These are phyloP conservation scores for Candida berthetii DNA, from an alignment of 805 yeast species.

Conservation along the genomic window DNA sequence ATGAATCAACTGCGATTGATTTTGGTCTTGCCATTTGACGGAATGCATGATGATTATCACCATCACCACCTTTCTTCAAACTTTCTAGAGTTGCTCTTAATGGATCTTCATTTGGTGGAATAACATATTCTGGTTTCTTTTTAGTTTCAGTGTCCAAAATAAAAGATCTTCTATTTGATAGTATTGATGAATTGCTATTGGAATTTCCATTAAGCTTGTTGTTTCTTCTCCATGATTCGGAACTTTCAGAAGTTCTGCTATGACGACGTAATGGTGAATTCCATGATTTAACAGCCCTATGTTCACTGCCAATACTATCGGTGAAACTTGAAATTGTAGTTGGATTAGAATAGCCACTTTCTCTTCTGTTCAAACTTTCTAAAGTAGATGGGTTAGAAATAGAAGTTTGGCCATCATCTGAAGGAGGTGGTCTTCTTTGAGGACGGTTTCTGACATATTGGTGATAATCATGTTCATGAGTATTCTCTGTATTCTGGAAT, in stretches of 20 bases:
- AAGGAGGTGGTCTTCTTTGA: conserved; percentile 23
- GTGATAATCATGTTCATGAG: conserved; percentile 4
- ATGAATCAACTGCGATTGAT: conserved; percentile 15
- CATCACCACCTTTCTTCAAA: conserved; percentile 34
- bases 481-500: background rate
- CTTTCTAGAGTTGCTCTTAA: conserved; percentile 48
- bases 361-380: conserved; percentile 11
- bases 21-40: conserved; percentile 17
- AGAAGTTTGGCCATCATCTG: conserved; percentile 22
- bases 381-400: conserved; percentile 20
- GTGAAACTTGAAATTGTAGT: conserved; percentile 21
- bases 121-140: conserved; percentile 3
- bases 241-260: conserved; percentile 15
- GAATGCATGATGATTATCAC: conserved; percentile 13
- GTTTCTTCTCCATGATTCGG: conserved; percentile 9
- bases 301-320: conserved; percentile 16
- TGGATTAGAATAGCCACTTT: conserved; percentile 20
- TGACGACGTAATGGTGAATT: conserved; percentile 23
- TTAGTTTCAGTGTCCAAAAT: conserved; percentile 10
- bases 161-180: conserved; percentile 16
- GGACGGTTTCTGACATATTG: conserved; percentile 2
- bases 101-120: conserved; percentile 33
- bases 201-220: background rate
- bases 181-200: conserved; percentile 1
- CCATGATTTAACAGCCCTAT: conserved; percentile 20